A percentile compares a stretch with the other conserved stretches of the same genome.
Conservation (phyloP, 495 filamentous ascomycete species). For the Saxispiralis lemnorum region DNA sequence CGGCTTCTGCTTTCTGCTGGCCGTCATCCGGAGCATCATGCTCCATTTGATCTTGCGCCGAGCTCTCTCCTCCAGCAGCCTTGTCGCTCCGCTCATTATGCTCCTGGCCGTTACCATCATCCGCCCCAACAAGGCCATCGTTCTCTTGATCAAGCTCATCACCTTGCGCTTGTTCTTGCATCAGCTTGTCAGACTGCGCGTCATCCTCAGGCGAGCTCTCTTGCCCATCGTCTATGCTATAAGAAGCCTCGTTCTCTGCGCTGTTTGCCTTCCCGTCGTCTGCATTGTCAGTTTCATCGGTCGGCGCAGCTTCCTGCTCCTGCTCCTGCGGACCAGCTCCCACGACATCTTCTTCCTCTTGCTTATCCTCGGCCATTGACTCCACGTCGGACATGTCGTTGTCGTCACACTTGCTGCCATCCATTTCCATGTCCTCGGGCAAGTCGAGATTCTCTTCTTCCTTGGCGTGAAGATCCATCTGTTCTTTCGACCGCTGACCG, state of each 20-base stretch:
- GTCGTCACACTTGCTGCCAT: slow-evolving; percentile 43
- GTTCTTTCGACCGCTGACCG: slow-evolving; percentile 43
- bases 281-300: background rate
- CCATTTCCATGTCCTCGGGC: slow-evolving; percentile 53
- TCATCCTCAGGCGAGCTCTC: slow-evolving; percentile 2
- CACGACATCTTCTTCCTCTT: slow-evolving; percentile 48
- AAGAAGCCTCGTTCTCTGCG: slow-evolving; percentile 21
- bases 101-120: slow-evolving; percentile 1
- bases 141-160: slow-evolving; percentile 13
- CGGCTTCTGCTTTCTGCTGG: slow-evolving; percentile 8
- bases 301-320: slow-evolving; percentile 31
- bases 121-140: slow-evolving; percentile 1
- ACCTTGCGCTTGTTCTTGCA: slow-evolving; percentile 15
- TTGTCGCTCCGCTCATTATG: background rate
- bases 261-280: slow-evolving; percentile 19
- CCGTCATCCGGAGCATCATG: background rate
- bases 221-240: slow-evolving; percentile 8
- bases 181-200: slow-evolving; percentile 5
- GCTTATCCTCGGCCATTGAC: slow-evolving; percentile 39
- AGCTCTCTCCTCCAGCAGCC: background rate
- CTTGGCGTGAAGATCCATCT: slow-evolving; percentile 54
- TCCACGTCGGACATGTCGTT: slow-evolving; percentile 41
- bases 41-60: background rate
- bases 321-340: slow-evolving; percentile 28
- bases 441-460: slow-evolving; percentile 50